Evolutionary conservation across 208 protist species (phyloP).

Genomic region (Kentomonas sorsogonicus): DNA sequence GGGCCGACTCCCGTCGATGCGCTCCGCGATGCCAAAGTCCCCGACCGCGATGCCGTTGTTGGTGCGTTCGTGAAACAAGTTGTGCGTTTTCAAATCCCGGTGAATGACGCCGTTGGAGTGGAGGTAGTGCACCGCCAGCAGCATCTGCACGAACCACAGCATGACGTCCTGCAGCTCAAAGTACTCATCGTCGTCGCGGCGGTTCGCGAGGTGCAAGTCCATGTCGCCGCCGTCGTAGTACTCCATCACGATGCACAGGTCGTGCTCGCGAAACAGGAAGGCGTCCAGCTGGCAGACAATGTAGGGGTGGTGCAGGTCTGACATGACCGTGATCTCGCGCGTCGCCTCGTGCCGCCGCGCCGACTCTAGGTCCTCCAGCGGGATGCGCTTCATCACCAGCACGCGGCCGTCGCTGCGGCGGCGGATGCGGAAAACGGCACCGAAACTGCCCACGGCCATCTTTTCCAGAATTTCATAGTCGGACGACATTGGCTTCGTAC

Average conservation of each 20-base stretch:
- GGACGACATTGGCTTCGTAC: conserved; percentile 12
- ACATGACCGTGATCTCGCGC: conserved; percentile 78
- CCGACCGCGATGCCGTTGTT: conserved; percentile 64
- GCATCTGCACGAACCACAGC: conserved; percentile 80
- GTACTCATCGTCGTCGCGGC: conserved; percentile 64
- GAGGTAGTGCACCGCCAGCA: conserved; percentile 78
- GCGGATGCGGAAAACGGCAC: conserved; percentile 71
- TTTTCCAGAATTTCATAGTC: conserved; percentile 81
- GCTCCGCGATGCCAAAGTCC: conserved; percentile 86
- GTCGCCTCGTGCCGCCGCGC: conserved; percentile 54
- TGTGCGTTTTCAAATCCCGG: conserved; percentile 88
- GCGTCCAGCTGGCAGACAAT: conserved; percentile 71
- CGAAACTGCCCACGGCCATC: conserved; percentile 76
- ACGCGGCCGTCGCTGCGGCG: conserved; percentile 47
- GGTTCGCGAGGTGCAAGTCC: conserved; percentile 42
- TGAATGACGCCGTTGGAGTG: conserved; percentile 75
- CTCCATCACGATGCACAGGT: conserved; percentile 89
- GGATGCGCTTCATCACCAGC: conserved; percentile 84
- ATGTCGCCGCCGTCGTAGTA: conserved; percentile 90
- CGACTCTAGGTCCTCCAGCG: conserved; percentile 46
- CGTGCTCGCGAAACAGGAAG: conserved; percentile 75
- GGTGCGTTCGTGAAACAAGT: conserved; percentile 72
- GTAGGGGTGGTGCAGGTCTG: conserved; percentile 72
- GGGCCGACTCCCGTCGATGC: conserved; percentile 44
- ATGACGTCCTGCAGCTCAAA: conserved; percentile 58